phyloP scores from a whole-genome alignment of 78 protist species.

The Dictyostelium purpureum region DNA sequence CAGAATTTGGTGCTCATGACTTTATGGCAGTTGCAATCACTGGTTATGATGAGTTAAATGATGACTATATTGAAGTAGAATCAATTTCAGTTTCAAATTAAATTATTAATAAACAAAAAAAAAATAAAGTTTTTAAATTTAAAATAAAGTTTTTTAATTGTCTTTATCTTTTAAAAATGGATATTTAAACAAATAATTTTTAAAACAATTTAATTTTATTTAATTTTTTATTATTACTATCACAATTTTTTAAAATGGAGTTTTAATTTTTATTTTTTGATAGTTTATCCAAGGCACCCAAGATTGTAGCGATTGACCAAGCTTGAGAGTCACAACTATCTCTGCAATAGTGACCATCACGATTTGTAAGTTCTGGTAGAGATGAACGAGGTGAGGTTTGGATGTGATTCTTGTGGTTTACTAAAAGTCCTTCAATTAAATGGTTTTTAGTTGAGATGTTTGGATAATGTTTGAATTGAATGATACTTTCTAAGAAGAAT shows the following conservation, averaged over 20 bases:
- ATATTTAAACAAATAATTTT: too few species aligned
- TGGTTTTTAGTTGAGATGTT: neutral
- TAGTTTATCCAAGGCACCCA: conserved; percentile 8
- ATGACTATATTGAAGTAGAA: neutral
- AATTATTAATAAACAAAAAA: neutral
- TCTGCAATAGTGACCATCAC: conserved; percentile 78
- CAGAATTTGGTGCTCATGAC: neutral
- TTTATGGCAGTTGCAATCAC: neutral
- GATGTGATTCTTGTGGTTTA: conserved; percentile 17
- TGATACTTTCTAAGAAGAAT: neutral
- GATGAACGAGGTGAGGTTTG: conserved; percentile 68
- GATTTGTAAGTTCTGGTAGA: conserved; percentile 92
- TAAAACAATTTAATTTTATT: neutral
- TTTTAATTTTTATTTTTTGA: neutral
- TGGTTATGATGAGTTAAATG: conserved; percentile 10
- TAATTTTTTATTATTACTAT: neutral
- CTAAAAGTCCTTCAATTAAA: neutral
- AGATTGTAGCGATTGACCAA: conserved; percentile 71
- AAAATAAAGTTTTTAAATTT: neutral
- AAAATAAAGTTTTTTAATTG: neutral
- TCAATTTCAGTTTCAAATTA: neutral
- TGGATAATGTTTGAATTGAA: conserved; percentile 50
- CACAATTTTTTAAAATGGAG: neutral
- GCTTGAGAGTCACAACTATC: conserved; percentile 85
- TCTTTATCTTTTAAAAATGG: neutral